Evolutionary conservation across 2,329 filamentous ascomycete genomes (phyloP).

Genomic region (Diplocarpon rosae): DNA sequence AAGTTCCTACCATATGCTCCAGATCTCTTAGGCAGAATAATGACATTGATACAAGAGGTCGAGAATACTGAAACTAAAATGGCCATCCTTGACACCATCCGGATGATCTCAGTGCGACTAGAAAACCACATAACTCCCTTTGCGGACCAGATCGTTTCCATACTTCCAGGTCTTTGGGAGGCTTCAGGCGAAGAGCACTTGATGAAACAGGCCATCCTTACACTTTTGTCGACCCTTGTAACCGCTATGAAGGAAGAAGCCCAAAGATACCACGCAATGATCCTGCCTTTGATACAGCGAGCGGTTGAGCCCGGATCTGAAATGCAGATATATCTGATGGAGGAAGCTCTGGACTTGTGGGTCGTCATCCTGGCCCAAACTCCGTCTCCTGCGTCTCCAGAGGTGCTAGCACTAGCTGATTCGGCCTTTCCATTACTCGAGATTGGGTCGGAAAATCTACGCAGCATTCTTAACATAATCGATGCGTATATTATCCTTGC

Average conservation of each 20-base stretch:
- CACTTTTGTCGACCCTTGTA: slow-evolving; percentile 75
- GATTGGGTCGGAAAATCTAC: slow-evolving; percentile 52
- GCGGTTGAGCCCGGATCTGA: slow-evolving; percentile 69
- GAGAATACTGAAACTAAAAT: slow-evolving; percentile 83
- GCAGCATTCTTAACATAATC: slow-evolving; percentile 50
- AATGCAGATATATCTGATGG: slow-evolving; percentile 70
- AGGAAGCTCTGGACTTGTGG: slow-evolving; percentile 90
- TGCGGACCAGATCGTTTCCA: slow-evolving; percentile 70
- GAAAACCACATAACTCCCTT: slow-evolving; percentile 59
- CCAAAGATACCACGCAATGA: slow-evolving; percentile 64
- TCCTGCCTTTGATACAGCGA: slow-evolving; percentile 72
- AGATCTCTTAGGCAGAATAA: slow-evolving; percentile 59
- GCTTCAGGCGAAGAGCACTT: slow-evolving; percentile 70
- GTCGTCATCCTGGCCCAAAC: slow-evolving; percentile 59
- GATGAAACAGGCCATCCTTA: slow-evolving; percentile 87
- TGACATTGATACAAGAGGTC: slow-evolving; percentile 68
- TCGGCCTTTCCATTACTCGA: slow-evolving; percentile 55
- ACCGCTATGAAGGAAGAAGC: slow-evolving; percentile 72
- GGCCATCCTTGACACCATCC: slow-evolving; percentile 77
- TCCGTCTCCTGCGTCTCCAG: slow-evolving; percentile 46
- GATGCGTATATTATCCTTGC: slow-evolving; percentile 63
- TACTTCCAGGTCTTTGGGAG: slow-evolving; percentile 76
- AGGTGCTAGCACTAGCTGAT: slow-evolving; percentile 53
- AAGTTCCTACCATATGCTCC: slow-evolving; percentile 69
- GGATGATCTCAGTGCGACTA: slow-evolving; percentile 69